Percentiles rank a stretch among this genome's conserved stretches.
phyloP scores from a whole-genome alignment of 2,329 filamentous ascomycete genomes.

The Akanthomyces lecanii region DNA sequence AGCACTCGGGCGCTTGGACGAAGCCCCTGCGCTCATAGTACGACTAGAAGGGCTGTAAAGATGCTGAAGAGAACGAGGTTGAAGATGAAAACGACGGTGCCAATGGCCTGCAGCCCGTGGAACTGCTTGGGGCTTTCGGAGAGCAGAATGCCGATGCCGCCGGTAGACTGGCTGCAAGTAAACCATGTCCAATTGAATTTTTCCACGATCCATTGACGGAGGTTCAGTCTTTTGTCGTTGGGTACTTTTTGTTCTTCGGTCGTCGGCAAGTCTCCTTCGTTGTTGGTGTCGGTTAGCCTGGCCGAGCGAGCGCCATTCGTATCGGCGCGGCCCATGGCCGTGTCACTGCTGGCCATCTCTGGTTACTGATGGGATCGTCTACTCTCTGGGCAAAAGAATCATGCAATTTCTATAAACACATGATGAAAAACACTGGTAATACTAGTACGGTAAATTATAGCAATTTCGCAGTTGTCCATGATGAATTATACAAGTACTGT shows the following conservation, averaged over 20 bases:
- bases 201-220: not conserved
- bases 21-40: not conserved
- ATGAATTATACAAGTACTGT: too few species aligned
- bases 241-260: not conserved
- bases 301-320: not conserved
- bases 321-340: too few species aligned
- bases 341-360: too few species aligned
- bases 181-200: not conserved
- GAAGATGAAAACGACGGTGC: not conserved
- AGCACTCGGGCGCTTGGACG: slow-evolving; percentile 48
- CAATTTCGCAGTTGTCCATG: too few species aligned
- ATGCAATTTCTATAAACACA: too few species aligned
- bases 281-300: not conserved
- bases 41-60: not conserved
- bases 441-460: too few species aligned
- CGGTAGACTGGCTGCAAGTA: not conserved
- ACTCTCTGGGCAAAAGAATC: too few species aligned
- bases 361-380: too few species aligned
- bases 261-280: not conserved
- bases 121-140: not conserved
- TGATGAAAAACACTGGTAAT: too few species aligned
- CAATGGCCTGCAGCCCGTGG: too few species aligned
- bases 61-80: not conserved
- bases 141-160: not conserved
- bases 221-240: not conserved